Evolutionary conservation across 2,329 filamentous ascomycete species (phyloP), one percentile per base, ranked within the genome.

Genomic region (Arthrobotrys musiformis): DNA sequence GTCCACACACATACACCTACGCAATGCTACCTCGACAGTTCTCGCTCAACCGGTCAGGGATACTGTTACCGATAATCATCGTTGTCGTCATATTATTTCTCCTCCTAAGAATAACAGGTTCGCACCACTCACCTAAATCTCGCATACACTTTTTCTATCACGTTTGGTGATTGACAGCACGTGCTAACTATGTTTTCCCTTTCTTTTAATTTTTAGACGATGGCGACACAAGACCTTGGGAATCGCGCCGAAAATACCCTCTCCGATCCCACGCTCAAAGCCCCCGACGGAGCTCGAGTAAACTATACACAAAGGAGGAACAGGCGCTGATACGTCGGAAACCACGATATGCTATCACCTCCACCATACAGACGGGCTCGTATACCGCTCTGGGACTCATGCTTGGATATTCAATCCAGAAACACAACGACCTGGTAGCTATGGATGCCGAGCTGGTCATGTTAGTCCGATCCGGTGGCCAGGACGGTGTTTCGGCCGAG

Each of bases 361-460:
- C 74, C 13, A 79, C 78, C 17, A 80, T 81, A 4, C 80, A 81
- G 56, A 81, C 80, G 15, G 79, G 78, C 22, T 81, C 79, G 7
- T 81, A 80, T 63, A 80, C 80, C 13, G 72, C 80, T 28, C 67
- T 81, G 42, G 81, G 80, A 28, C 62, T 82, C 22, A 79, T 81
- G 79, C 77, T 82, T 17, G 81, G 79, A 1, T 81, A 81, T 52
- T 81, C 81, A 17, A 81, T 82, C 48, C 79, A 80, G 50, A 81
- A 81, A 68, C 80, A 82, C 75, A 82, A 82, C 40, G 79, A 82
- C 48, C 64, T 82, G 6, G 78, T 70, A 40, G 80, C 79, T 28
- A 79, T 81, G 78, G 80, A 81, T 17, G 80, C 81, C 9, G 81
- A 82, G 52, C 30, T 82, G 44, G 79, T 82, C 9, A 60, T 81